A percentile compares a stretch with the other conserved stretches of the same genome.
phyloP scores from a whole-genome alignment of 2,329 filamentous ascomycete species.

The Stagonosporopsis rhizophila region DNA sequence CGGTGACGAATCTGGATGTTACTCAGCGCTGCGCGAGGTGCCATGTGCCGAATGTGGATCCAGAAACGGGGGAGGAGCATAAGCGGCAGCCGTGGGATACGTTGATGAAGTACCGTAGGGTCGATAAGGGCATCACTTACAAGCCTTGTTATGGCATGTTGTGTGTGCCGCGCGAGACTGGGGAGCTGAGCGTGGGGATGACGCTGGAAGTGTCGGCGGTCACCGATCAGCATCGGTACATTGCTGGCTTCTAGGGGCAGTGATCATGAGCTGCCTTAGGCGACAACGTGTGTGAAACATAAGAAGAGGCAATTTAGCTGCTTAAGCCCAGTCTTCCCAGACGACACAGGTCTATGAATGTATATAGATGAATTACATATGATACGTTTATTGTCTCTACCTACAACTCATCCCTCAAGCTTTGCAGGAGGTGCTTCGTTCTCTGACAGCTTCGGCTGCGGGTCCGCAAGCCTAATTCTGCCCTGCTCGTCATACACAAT shows the following conservation, averaged over 20 bases:
- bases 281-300: neutral
- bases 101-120: slow-evolving; percentile 65
- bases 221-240: slow-evolving; percentile 65
- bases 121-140: slow-evolving; percentile 67
- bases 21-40: slow-evolving; percentile 67
- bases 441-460: slow-evolving; percentile 36
- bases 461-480: slow-evolving; percentile 58
- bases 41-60: slow-evolving; percentile 70
- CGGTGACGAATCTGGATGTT: slow-evolving; percentile 58
- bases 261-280: neutral
- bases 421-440: slow-evolving; percentile 14
- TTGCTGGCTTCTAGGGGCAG: slow-evolving; percentile 43
- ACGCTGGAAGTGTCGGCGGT: slow-evolving; percentile 64
- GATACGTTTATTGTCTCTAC: neutral
- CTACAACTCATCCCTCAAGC: slow-evolving; percentile 1
- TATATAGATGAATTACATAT: neutral
- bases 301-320: neutral
- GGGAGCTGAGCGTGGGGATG: slow-evolving; percentile 64
- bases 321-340: neutral
- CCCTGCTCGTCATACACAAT: slow-evolving; percentile 74
- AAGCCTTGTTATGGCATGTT: slow-evolving; percentile 74
- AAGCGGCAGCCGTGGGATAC: slow-evolving; percentile 67
- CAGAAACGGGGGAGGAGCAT: slow-evolving; percentile 66
- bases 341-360: neutral
- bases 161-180: slow-evolving; percentile 66